Base-by-base conservation (phyloP, 2,329 filamentous ascomycete species). In the Monilinia vaccinii-corymbosi region DNA sequence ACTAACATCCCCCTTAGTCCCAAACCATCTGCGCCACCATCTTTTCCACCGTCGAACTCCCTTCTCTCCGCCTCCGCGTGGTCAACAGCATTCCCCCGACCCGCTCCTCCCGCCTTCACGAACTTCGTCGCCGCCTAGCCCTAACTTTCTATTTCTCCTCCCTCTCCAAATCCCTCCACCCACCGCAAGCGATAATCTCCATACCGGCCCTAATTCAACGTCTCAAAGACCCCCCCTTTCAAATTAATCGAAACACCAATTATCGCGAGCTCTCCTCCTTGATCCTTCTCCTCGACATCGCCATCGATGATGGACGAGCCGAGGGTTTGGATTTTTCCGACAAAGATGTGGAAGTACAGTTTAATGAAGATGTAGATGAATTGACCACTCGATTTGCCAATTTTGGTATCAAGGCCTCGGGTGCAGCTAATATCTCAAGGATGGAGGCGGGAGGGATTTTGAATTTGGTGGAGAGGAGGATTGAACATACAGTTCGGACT, bases 371-470 rank as follows among this genome's bases (percentile, higher is more conserved):
- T 13, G 77, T 96, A 38, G 91, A 96, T 72, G 76, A 74, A 25
- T 77, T 96, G 5, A 78, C 83, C 1, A 73, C 74, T 21, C 77
- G 76, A 38, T 76, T 95, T 56, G 83, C 85, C 63, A 71, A 74
- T 18, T 74, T 85, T 36, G 80, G 79, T 44, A 95, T 96, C 68
- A 81, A 86, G 61, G 89, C 91, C 68, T 81, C 85, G 1, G 89
- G 89, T 45, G 87, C 89, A 48, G 84, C 84, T 25, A 84, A 88
- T 67, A 78, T 94, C 61, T 80, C 81, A 18, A 81, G 88, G 34
- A 87, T 89, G 34, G 85, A 95, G 69, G 84, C 88, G 14, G 96
- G 96, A 73, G 84, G 85, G 58, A 79, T 81, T 13, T 78, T 96
- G 44, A 88, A 95, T 67, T 80, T 85, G 60, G 75, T 96, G n/a